Conservation (phyloP, 345 rosid genomes). For the Carallia pectinifolia region DNA sequence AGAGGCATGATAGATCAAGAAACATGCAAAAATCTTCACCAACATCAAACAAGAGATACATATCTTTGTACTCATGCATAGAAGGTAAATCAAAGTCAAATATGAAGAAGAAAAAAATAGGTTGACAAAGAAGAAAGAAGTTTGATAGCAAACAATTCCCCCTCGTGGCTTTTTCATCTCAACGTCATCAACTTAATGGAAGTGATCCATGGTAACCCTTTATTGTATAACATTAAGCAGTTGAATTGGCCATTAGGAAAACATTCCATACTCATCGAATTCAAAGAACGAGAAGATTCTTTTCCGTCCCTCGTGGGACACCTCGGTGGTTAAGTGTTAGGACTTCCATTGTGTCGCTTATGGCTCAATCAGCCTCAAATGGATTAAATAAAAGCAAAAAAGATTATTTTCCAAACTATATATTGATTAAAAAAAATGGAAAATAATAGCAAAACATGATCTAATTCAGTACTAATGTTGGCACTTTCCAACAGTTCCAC, state of each 20-base stretch:
- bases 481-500: background rate
- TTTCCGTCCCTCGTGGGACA: background rate
- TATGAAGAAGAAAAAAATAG: background rate
- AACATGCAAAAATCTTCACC: background rate
- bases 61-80: background rate
- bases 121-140: background rate
- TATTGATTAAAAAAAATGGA: background rate
- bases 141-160: background rate
- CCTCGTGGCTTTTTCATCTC: background rate
- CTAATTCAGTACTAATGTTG: background rate
- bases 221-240: background rate
- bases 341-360: too few species aligned
- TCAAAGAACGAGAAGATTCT: too few species aligned
- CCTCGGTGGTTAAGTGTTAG: too few species aligned
- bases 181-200: background rate
- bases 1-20: conserved; percentile 6
- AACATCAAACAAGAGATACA: background rate
- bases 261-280: too few species aligned
- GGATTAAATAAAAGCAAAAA: too few species aligned
- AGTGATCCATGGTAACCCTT: too few species aligned
- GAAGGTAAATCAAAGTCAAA: background rate
- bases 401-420: background rate
- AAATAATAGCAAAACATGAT: background rate
- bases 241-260: too few species aligned
- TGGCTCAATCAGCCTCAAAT: too few species aligned